These are phyloP conservation scores for Vitis vinifera DNA, from an alignment of 164 flowering plant genomes.

Conservation along the genomic window ASM3070453v1 NC_081808.1:21227501-21228000, in stretches of 20 bases:
- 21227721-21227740: constrained; percentile 16
- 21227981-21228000: constrained; percentile 9
- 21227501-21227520: constrained; percentile 29
- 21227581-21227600: constrained; percentile 29
- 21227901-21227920: constrained; percentile 20
- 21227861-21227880: constrained; percentile 19
- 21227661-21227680: constrained; percentile 19
- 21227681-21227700: constrained; percentile 23
- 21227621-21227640: constrained; percentile 25
- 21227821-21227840: constrained; percentile 11
- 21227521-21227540: constrained; percentile 27
- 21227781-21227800: constrained; percentile 18
- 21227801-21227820: constrained; percentile 12
- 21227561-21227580: constrained; percentile 11
- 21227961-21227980: constrained; percentile 15
- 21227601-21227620: constrained; percentile 40
- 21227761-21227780: constrained; percentile 6
- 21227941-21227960: constrained; percentile 21
- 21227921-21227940: constrained; percentile 21
- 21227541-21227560: constrained; percentile 24
- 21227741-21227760: constrained; percentile 13
- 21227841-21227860: constrained; percentile 15
- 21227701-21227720: constrained; percentile 13
- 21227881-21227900: constrained; percentile 20
- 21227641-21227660: constrained; percentile 17